Conservation (phyloP, 2,329 filamentous ascomycete genomes). For the Rhinocladiella mackenziei region DNA sequence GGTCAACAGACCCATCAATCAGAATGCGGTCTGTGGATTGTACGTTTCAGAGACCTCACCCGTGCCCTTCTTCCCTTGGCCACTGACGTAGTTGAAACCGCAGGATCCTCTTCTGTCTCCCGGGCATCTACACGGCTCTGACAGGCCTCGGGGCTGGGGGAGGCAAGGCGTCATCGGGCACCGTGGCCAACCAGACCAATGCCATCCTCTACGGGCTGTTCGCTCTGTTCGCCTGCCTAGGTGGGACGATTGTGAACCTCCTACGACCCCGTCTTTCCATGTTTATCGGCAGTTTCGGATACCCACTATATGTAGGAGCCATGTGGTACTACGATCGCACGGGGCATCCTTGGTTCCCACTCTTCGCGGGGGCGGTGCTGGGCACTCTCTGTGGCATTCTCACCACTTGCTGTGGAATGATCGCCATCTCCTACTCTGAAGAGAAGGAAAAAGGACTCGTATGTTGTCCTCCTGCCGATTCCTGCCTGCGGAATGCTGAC, state of each 20-base stretch:
- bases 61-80: too few species aligned
- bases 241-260: constrained; percentile 1
- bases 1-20: too few species aligned
- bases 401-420: not conserved
- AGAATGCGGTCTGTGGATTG: too few species aligned
- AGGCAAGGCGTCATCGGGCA: not conserved
- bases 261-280: constrained; percentile 3
- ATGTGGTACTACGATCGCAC: constrained; percentile 6
- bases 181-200: constrained; percentile 5
- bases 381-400: not conserved
- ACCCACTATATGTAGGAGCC: constrained; percentile 6
- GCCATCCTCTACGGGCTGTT: constrained; percentile 6
- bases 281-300: constrained; percentile 1
- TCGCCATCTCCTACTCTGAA: constrained; percentile 8
- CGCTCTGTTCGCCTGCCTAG: not conserved
- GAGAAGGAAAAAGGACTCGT: constrained; percentile 9
- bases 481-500: too few species aligned
- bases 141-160: constrained; percentile 8
- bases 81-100: too few species aligned
- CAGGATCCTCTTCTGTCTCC: too few species aligned
- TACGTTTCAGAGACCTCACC: too few species aligned
- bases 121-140: too few species aligned
- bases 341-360: constrained; percentile 4
- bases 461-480: not conserved
- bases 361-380: constrained; percentile 5